These are phyloP conservation scores for Lactifluus subvellereus DNA, from an alignment of 768 basidiomycete genomes.

Conservation along the genomic window DNA sequence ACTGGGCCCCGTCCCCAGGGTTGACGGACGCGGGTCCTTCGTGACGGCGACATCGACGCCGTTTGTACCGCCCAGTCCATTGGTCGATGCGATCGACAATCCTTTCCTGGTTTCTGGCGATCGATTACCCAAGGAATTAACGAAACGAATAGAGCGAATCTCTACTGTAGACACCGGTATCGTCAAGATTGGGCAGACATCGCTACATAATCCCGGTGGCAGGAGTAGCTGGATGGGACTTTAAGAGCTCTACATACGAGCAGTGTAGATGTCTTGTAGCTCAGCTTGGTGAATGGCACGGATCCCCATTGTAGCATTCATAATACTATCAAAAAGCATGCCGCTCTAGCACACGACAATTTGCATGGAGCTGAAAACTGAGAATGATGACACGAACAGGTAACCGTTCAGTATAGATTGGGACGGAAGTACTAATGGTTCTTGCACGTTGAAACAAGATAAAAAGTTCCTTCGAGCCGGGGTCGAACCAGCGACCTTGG, in stretches of 20 bases:
- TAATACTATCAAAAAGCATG: too few relatives aligned
- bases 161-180: conserved; percentile 35
- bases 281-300: background rate
- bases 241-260: conserved; percentile 27
- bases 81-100: conserved; percentile 60
- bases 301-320: background rate
- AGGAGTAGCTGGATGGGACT: conserved; percentile 92
- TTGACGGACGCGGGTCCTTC: conserved; percentile 26
- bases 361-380: too few relatives aligned
- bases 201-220: conserved; percentile 86
- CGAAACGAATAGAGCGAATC: conserved; percentile 22
- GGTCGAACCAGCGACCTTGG: conserved; percentile 33
- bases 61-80: conserved; percentile 49
- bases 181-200: conserved; percentile 93
- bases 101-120: conserved; percentile 29
- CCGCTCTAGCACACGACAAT: too few relatives aligned
- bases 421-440: too few relatives aligned
- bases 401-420: too few relatives aligned
- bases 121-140: conserved; percentile 10
- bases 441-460: background rate
- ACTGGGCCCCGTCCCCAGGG: conserved; percentile 22
- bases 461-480: conserved; percentile 29
- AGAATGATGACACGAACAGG: too few relatives aligned
- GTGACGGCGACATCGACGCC: conserved; percentile 26
- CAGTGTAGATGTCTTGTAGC: background rate